Evolutionary conservation across 495 filamentous ascomycete species (phyloP).

Genomic region (Pyrenopolyporus hunteri): DNA sequence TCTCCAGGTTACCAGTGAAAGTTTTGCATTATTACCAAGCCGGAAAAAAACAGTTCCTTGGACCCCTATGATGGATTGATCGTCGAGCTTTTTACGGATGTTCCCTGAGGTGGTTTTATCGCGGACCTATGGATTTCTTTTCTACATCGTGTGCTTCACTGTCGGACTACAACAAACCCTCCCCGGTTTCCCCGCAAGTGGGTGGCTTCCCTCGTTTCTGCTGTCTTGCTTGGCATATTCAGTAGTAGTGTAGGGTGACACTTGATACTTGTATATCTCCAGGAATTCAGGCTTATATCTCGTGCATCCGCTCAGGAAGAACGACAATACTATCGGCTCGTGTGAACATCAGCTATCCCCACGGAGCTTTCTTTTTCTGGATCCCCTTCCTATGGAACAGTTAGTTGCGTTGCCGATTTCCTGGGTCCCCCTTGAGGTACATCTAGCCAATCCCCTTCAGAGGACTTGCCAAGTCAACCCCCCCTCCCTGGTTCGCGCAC

Average conservation of each 20-base stretch:
- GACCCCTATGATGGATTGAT: conserved; percentile 25
- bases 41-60: conserved; percentile 10
- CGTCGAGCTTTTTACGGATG: conserved; percentile 24
- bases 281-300: conserved; percentile 12
- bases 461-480: conserved; percentile 15
- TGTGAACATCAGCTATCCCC: too few species aligned
- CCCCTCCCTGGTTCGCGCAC: background rate
- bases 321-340: conserved; percentile 29
- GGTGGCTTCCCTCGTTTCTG: conserved; percentile 33
- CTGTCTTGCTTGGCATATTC: conserved; percentile 37
- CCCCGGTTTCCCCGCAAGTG: conserved; percentile 19
- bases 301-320: conserved; percentile 12
- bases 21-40: conserved; percentile 25
- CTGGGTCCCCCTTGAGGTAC: conserved; percentile 3
- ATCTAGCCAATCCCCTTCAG: background rate
- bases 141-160: conserved; percentile 14
- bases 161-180: conserved; percentile 10
- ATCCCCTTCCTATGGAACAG: background rate
- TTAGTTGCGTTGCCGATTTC: conserved; percentile 15
- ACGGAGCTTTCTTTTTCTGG: background rate
- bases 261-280: conserved; percentile 18
- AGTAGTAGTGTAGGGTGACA: conserved; percentile 29
- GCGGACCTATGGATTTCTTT: conserved; percentile 32
- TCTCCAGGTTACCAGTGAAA: conserved; percentile 21
- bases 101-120: conserved; percentile 17